These are phyloP conservation scores for Ogataea methanolica DNA, from an alignment of 805 yeast genomes.

Conservation along the genomic window DNA sequence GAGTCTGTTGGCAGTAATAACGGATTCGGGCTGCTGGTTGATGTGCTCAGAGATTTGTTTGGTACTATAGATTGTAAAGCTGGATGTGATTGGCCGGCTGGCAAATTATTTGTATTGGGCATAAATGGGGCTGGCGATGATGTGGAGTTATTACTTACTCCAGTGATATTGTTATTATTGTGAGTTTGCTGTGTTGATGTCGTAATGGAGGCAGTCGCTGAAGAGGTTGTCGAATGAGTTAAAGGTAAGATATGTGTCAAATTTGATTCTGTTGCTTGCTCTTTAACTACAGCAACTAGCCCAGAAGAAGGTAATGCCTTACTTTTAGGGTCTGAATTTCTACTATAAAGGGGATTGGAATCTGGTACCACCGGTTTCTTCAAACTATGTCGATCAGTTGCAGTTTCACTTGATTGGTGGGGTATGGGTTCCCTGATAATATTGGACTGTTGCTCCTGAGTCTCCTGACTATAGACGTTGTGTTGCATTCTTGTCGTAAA, in stretches of 20 bases:
- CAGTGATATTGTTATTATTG: not conserved
- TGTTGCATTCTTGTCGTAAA: no score
- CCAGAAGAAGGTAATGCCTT: constrained; percentile 17
- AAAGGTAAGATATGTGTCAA: constrained; percentile 20
- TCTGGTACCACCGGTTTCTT: not conserved
- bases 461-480: no score
- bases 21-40: not conserved
- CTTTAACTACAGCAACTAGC: constrained; percentile 25
- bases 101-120: not conserved
- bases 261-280: constrained; percentile 20
- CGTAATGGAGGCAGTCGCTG: constrained; percentile 2
- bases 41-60: not conserved
- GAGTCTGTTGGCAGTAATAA: not conserved
- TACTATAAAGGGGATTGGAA: not conserved
- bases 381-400: no score
- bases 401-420: no score
- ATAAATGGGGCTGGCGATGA: not conserved
- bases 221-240: constrained; percentile 4
- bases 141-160: not conserved
- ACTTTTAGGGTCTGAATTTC: constrained; percentile 2
- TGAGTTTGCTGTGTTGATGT: not conserved
- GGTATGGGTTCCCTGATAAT: no score
- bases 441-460: no score
- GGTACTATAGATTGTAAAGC: not conserved
- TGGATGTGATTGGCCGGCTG: not conserved